These are phyloP conservation scores for Lyophyllum decastes DNA, from an alignment of 768 basidiomycete genomes.

Conservation along the genomic window DNA sequence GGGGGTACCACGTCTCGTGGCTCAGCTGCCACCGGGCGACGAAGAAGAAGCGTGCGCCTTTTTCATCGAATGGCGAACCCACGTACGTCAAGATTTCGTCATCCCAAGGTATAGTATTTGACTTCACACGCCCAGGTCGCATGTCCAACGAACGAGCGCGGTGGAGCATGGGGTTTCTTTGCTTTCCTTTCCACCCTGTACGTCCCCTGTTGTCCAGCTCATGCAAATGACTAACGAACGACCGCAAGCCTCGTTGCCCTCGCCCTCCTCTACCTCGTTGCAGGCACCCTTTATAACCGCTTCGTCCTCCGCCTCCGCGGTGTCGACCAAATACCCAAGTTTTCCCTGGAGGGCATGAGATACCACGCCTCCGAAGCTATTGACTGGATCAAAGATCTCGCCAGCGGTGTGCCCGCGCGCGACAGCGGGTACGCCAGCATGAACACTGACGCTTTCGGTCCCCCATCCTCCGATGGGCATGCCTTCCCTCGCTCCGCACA, in stretches of 20 bases:
- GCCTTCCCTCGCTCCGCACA: conserved; percentile 4
- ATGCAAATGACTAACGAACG: neutral
- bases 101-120: neutral
- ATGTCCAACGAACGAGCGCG: conserved; percentile 65
- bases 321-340: conserved; percentile 71
- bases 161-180: conserved; percentile 51
- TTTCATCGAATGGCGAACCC: conserved; percentile 83
- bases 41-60: conserved; percentile 74
- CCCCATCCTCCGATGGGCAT: conserved; percentile 2
- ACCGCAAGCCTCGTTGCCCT: conserved; percentile 51
- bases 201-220: conserved; percentile 25
- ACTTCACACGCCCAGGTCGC: conserved; percentile 49
- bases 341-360: conserved; percentile 51
- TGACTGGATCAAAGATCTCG: conserved; percentile 45
- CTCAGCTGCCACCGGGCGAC: conserved; percentile 65
- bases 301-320: conserved; percentile 73
- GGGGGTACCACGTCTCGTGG: conserved; percentile 58
- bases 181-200: conserved; percentile 61
- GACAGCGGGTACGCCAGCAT: conserved; percentile 17
- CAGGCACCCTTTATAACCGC: conserved; percentile 77
- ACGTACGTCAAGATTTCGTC: conserved; percentile 44
- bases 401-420: conserved; percentile 22
- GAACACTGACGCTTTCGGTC: conserved; percentile 2
- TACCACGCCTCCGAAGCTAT: conserved; percentile 46
- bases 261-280: conserved; percentile 63